Evolutionary conservation across 345 rosid genomes (phyloP).

Genomic region (Salix brachista): DNA sequence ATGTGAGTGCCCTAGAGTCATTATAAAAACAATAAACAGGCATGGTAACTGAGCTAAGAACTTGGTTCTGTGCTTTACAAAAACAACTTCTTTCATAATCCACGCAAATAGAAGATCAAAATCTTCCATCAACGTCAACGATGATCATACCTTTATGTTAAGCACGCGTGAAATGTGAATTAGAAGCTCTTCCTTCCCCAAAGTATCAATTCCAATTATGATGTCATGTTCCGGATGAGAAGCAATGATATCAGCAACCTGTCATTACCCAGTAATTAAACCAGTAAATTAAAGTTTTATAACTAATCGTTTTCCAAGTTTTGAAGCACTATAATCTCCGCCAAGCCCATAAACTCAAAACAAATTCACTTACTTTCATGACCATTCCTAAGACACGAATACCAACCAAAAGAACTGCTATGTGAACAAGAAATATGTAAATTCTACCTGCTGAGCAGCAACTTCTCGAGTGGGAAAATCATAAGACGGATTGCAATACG

Average conservation of each 20-base stretch:
- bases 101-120: not conserved
- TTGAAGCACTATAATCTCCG: not conserved
- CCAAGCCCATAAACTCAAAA: too few species aligned
- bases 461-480: conserved; percentile 53
- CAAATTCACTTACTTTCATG: too few species aligned
- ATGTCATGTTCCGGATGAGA: conserved; percentile 68
- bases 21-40: not conserved
- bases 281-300: not conserved
- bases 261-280: conserved; percentile 13
- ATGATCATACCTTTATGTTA: conserved; percentile 45
- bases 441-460: conserved; percentile 54
- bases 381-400: too few species aligned
- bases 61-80: not conserved
- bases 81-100: not conserved
- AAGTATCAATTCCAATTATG: conserved; percentile 57
- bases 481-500: conserved; percentile 64
- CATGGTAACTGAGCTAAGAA: not conserved
- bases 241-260: conserved; percentile 59
- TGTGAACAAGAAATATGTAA: not conserved
- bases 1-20: not conserved
- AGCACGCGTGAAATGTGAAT: conserved; percentile 49
- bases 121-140: not conserved
- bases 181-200: conserved; percentile 77
- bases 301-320: not conserved
- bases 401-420: too few species aligned